Evolutionary conservation across 192 early-diverging fungal genomes (phyloP).

Genomic region (Spinellus fusiger): DNA sequence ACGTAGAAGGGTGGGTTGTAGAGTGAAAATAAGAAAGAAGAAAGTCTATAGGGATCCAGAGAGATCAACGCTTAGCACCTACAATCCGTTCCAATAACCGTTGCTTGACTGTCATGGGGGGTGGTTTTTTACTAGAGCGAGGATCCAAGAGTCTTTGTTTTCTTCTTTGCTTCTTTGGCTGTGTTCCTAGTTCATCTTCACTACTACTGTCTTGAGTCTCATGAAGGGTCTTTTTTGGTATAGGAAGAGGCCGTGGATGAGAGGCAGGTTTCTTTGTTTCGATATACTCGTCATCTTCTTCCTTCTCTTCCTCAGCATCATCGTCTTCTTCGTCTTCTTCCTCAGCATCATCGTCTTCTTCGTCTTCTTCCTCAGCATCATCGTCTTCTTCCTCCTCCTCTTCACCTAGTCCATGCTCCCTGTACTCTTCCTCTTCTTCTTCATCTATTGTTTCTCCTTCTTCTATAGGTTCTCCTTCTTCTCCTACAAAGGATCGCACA

Average conservation of each 20-base stretch:
- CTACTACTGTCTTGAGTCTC: slow-evolving; percentile 8
- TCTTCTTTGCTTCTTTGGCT: not conserved
- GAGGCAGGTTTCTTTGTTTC: not conserved
- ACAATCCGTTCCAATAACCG: slow-evolving; percentile 9
- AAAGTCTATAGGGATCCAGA: no score
- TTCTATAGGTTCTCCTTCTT: not conserved
- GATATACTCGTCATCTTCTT: not conserved
- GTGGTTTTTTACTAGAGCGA: not conserved
- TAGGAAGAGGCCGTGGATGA: not conserved
- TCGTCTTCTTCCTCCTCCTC: slow-evolving; percentile 14
- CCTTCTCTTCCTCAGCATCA: not conserved
- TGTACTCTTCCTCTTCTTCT: slow-evolving; percentile 5
- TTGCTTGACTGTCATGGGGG: slow-evolving; percentile 17
- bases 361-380: not conserved
- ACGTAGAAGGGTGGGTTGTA: no score
- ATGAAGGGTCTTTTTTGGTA: not conserved
- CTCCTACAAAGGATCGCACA: not conserved
- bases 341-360: not conserved
- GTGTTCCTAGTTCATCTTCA: slow-evolving; percentile 21
- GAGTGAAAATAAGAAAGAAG: no score
- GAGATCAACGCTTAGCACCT: not conserved
- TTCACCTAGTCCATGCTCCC: not conserved
- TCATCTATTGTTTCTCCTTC: slow-evolving; percentile 10
- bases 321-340: slow-evolving; percentile 12
- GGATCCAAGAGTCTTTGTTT: not conserved